Percentiles rank a stretch among this genome's conserved stretches.
Conservation (phyloP, 371 early-diverging fungal species). For the Syncephalis fuscata region DNA sequence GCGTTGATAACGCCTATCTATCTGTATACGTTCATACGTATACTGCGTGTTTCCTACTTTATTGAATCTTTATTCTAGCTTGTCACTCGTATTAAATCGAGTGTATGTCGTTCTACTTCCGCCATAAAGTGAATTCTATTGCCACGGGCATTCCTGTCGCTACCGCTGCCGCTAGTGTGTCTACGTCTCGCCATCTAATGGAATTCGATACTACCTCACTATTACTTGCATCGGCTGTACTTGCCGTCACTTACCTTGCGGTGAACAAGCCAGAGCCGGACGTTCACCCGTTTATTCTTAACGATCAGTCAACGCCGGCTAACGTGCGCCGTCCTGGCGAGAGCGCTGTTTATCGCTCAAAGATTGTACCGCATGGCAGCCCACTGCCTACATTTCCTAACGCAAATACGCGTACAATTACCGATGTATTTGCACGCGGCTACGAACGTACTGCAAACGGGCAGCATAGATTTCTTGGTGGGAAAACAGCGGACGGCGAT, state of each 20-base stretch:
- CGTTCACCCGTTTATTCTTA: constrained; percentile 6
- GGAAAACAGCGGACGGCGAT: neutral
- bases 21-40: too few species aligned
- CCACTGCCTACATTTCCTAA: constrained; percentile 2
- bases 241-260: constrained; percentile 1
- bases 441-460: too few species aligned
- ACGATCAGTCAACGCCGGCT: constrained; percentile 3
- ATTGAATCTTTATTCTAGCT: too few species aligned
- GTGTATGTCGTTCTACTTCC: too few species aligned
- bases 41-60: too few species aligned
- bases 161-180: too few species aligned
- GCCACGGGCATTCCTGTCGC: too few species aligned
- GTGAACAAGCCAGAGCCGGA: constrained; percentile 5
- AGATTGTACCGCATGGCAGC: constrained; percentile 1
- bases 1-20: too few species aligned
- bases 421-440: constrained; percentile 3
- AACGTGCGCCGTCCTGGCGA: constrained; percentile 5
- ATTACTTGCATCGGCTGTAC: constrained; percentile 1
- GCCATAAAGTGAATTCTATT: too few species aligned
- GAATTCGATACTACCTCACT: too few species aligned
- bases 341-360: constrained; percentile 2
- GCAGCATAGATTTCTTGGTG: constrained; percentile 2
- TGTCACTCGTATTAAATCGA: too few species aligned
- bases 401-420: constrained; percentile 1
- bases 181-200: too few species aligned